Base-by-base conservation (phyloP, 2,329 filamentous ascomycete species). In the Myriosclerotinia scirpicola region DNA sequence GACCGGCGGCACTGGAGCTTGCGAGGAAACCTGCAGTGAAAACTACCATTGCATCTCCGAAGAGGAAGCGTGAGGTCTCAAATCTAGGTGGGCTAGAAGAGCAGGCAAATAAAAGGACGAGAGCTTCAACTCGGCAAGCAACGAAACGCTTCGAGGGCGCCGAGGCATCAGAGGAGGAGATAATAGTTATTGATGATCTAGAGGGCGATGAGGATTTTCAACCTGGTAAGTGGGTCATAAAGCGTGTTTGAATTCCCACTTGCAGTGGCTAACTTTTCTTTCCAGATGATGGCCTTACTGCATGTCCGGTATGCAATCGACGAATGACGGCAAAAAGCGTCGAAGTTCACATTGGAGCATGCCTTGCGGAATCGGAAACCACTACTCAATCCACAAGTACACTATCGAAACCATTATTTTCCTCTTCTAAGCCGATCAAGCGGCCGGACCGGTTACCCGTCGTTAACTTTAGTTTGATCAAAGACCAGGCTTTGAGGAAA, bases 391-490 rank as follows among this genome's bases (percentile, higher is more conserved):
- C 68, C 64, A 55, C 64, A 20, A 61, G 48, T 36, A 42, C 53
- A 59, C n/a, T 67, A 20, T 68, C 68, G 14, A 74, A 72, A 67
- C 69, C 70, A 4, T 58, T 22, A 52, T 7, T 53, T 56, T 12
- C 36, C n/a, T 56, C 42, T 2, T 17, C 50, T 2, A 17, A 46
- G n/a, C 56, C 64, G 17, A 26, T 54, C 1, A 71, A 67, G 62
- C 70, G 67, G 62, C 68, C 73, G 2, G 70, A 75, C 22, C 59
- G 73, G 44, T 81, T 97, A 12, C 90, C 95, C 0, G 87, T 91
- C 12, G 82, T 97, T 22, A 95, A 92, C 74, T 98, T 97, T 77
- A 90, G 89, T 30, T 84, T 97, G 76, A 79, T 97, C n/a, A 96
- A 90, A 75, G 94, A 98, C 30, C 80, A 78, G 0, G 85, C 85